Percentiles rank a stretch among this genome's conserved stretches.
Conservation (phyloP, 2,329 filamentous ascomycete species). For the Apiospora aurea region DNA sequence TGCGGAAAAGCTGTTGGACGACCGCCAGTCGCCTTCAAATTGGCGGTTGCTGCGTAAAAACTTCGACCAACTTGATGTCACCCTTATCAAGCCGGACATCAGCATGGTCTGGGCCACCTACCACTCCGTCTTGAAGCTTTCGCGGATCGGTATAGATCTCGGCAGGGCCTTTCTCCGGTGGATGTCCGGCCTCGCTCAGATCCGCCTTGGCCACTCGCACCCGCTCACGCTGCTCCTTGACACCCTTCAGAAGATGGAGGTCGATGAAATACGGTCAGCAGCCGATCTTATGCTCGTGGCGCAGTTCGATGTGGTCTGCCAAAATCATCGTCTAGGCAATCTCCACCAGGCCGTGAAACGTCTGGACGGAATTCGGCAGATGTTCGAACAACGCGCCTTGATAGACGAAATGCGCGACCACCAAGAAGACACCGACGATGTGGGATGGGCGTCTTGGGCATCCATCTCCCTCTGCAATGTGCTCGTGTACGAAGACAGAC, state of each 20-base stretch:
- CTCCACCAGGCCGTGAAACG: neutral
- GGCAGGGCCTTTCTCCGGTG: slow-evolving; percentile 3
- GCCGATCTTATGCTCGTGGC: neutral
- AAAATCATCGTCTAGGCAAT: neutral
- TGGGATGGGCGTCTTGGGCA: neutral
- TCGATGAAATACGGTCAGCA: neutral
- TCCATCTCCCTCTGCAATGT: neutral
- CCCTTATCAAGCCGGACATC: neutral
- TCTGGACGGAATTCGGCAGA: neutral
- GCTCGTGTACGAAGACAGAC: neutral
- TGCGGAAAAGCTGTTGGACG: neutral
- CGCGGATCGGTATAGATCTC: neutral
- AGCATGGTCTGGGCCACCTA: neutral
- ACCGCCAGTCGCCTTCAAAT: neutral
- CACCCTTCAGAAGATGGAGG: neutral
- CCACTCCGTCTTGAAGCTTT: slow-evolving; percentile 7
- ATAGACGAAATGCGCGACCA: slow-evolving; percentile 6
- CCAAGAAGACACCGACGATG: neutral
- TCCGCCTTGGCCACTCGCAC: neutral
- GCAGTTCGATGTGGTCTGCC: neutral
- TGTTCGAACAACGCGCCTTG: neutral
- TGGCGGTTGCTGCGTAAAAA: neutral
- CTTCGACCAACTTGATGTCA: neutral
- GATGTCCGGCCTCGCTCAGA: neutral
- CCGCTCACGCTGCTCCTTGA: neutral